Base-by-base conservation (phyloP, 495 filamentous ascomycete genomes). In the Pyrenula massariospora region DNA sequence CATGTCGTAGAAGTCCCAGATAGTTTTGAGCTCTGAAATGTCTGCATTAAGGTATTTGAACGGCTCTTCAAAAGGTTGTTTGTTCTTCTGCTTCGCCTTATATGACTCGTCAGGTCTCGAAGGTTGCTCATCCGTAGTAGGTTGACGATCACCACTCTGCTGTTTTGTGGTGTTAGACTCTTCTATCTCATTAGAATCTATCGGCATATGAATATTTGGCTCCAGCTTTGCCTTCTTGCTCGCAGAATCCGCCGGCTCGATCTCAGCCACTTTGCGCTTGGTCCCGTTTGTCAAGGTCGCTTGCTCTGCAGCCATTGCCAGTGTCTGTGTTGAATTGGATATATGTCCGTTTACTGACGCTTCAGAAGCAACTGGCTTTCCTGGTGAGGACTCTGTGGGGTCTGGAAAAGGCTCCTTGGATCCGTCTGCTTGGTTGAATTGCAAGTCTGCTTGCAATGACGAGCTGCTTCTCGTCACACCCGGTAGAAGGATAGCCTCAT, bases 41-140 rank as follows among this genome's bases (percentile, higher is more conserved):
- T 85, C 75, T 0, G 80, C 71, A 12, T 81, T 63, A 54, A 98
- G 75, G 68, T 88, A 98, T 62, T 91, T 95, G 78, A 95, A 98
- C 0, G 89, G 88, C 63, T 96, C 93, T 68, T 95, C 91, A 55
- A 83, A 74, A 15, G 76, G 71, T 66, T 76, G 81, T 57, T 66
- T 77, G 56, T 63, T 76, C 31, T 73, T 74, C 58, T 70, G 71
- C 61, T 75, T 76, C 58, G 66, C 31, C 8, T 42, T 42, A 42
- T 5, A 15, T 8, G 15, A 42, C 15, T 15, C 31, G 15, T 42
- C 15, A 42, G 31, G 5, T 15, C 15, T 42, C 15, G 31, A 42
- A 8, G 15, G 5, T 15, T 42, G 31, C 15, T 5, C 15, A 15
- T 42, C 31, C 8, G 5, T 42, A 5, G 8, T 15, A 15, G 15